Conservation (phyloP, 139 green algal genomes). For the Monoraphidium neglectum region DNA sequence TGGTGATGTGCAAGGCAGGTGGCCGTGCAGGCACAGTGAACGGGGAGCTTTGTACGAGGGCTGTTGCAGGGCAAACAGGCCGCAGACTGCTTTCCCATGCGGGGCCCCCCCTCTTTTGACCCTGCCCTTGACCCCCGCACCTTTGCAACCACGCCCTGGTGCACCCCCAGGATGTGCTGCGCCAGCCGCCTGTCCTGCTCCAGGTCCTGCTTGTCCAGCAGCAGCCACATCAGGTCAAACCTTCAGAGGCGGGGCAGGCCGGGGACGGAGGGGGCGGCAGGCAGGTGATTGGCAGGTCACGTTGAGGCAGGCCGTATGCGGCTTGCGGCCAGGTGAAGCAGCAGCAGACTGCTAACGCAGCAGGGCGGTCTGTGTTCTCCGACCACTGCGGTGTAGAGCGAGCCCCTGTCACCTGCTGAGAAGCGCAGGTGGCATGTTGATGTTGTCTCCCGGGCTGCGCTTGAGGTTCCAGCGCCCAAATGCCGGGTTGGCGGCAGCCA, state of each 20-base stretch:
- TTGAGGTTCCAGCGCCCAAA: conserved; percentile 94
- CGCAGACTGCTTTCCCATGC: not conserved
- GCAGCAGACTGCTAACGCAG: too few species aligned
- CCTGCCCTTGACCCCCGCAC: conserved; percentile 14
- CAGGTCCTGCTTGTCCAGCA: conserved; percentile 85
- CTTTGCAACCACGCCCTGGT: conserved; percentile 47
- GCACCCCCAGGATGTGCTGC: conserved; percentile 93
- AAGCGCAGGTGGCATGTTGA: conserved; percentile 87
- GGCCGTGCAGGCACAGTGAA: too few species aligned
- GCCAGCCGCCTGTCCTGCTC: conserved; percentile 83
- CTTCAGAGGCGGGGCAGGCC: conserved; percentile 63
- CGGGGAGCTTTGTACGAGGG: too few species aligned
- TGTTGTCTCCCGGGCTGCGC: conserved; percentile 95
- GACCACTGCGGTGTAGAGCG: too few species aligned
- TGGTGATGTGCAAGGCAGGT: too few species aligned
- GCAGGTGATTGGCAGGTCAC: too few species aligned
- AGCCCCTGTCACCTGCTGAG: conserved; percentile 47
- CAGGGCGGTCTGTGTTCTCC: too few species aligned
- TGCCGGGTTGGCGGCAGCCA: conserved; percentile 97
- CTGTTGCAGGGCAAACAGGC: too few species aligned
- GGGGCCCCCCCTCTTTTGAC: not conserved
- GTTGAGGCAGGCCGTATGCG: too few species aligned
- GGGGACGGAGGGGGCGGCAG: too few species aligned
- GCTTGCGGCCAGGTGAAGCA: too few species aligned
- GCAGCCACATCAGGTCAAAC: conserved; percentile 99